Base-by-base conservation (phyloP, 306 rosid genomes). In the Cucumis hystrix region DNA sequence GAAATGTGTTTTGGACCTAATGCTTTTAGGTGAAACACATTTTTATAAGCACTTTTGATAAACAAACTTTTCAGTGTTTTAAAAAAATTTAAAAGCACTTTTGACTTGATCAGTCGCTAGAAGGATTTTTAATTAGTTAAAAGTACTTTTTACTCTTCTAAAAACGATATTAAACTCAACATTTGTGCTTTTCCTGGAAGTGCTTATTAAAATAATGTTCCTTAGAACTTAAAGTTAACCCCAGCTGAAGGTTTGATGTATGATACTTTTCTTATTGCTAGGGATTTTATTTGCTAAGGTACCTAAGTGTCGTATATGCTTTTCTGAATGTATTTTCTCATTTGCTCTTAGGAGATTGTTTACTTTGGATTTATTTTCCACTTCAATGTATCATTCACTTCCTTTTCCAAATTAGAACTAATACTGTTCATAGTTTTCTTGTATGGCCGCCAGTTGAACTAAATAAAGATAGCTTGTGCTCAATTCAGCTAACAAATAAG, bases 381-480 rank as follows among this genome's bases (percentile, higher is more conserved):
- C 28, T 59, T 59, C 64, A 6, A 6, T 13, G 28, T 6, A 10
- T 52, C 37, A 28, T 60, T 28, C 66, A 21, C 17, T 60, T 6
- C 37, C 17, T 13, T 61, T 61, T 61, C 41, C 67, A 28, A 28
- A 28, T 61, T 14, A 13, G 67, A 25, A 28, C 40, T 28, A 61
- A 28, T 57, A 3, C 8, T 13, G 14, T 28, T 61, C 67, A 25
- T 66, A 39, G 8, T 57, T 56, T 57, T 13, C 25, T 57, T 57
- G 13, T 57, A 20, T 57, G 4, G 28, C 41, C 67, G 76, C 59
- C 43, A 95, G 97, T 89, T 87, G 91, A 92, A 78, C 76, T 86
- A 84, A 90, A 83, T 89, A 95, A 92, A 87, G 93, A 89, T 78
- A 88, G 93, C 79, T 77, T 88, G 20, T 92, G 98, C 87, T 79